Conservation (phyloP, 2,329 filamentous ascomycete genomes). For the Colletotrichum sp. region DNA sequence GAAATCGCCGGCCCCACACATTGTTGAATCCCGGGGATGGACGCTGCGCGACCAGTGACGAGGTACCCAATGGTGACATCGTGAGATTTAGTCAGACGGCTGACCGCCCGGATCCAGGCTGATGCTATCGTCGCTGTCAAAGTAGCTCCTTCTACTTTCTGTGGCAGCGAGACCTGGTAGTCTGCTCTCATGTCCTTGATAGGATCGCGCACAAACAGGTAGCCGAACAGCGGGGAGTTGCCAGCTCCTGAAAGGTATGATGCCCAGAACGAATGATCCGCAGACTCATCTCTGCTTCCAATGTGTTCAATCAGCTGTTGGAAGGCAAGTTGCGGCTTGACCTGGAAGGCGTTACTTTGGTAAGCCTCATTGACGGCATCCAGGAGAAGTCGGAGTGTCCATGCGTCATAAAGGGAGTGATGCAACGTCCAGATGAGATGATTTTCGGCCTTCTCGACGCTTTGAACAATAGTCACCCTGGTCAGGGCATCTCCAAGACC, state of each 20-base stretch:
- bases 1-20: background rate
- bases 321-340: background rate
- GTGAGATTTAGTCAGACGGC: background rate
- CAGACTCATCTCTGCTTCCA: background rate
- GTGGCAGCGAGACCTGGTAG: background rate
- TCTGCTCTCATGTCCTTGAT: background rate
- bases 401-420: conserved; percentile 17
- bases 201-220: background rate
- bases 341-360: background rate
- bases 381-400: conserved; percentile 20
- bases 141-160: background rate
- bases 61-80: conserved; percentile 3
- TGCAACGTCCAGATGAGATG: conserved; percentile 14
- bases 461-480: background rate
- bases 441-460: background rate
- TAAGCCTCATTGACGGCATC: conserved; percentile 19
- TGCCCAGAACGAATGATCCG: background rate
- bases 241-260: background rate
- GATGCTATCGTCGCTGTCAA: background rate
- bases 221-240: background rate
- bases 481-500: background rate
- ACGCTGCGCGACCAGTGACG: background rate
- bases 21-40: background rate
- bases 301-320: background rate
- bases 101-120: background rate